These are phyloP conservation scores for Mrakia gelida DNA, from an alignment of 768 basidiomycete species.

Conservation along the genomic window DNA sequence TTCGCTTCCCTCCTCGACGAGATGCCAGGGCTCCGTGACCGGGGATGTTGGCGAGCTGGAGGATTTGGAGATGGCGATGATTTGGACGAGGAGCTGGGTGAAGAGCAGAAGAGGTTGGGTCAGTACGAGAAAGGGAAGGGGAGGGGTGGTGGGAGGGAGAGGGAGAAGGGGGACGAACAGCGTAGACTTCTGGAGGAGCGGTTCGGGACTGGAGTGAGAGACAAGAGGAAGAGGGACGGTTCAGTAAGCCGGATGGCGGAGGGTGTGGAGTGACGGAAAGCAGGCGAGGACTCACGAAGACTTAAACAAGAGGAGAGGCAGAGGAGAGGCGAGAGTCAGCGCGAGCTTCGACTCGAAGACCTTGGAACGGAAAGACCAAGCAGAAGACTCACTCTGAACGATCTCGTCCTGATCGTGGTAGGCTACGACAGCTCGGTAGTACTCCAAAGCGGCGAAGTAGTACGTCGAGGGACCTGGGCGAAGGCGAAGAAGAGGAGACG, in stretches of 20 bases:
- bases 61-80: slow-evolving; percentile 13
- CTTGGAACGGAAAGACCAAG: background rate
- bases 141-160: background rate
- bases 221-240: background rate
- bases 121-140: background rate
- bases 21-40: background rate
- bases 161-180: background rate
- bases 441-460: slow-evolving; percentile 16
- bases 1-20: slow-evolving; percentile 10
- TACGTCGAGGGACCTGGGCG: background rate
- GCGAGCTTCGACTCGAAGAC: background rate
- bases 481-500: background rate
- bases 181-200: background rate
- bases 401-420: slow-evolving; percentile 14
- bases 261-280: background rate
- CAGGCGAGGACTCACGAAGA: background rate
- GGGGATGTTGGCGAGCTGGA: background rate
- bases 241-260: background rate
- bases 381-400: background rate
- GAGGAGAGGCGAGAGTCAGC: background rate
- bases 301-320: background rate
- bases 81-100: slow-evolving; percentile 9
- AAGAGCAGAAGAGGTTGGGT: background rate
- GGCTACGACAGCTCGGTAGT: slow-evolving; percentile 5
- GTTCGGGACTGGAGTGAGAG: background rate